Percentiles rank a stretch among this genome's conserved stretches.
Evolutionary conservation across 2,329 filamentous ascomycete species (phyloP).

Genomic region (Chlorencoelia australis): DNA sequence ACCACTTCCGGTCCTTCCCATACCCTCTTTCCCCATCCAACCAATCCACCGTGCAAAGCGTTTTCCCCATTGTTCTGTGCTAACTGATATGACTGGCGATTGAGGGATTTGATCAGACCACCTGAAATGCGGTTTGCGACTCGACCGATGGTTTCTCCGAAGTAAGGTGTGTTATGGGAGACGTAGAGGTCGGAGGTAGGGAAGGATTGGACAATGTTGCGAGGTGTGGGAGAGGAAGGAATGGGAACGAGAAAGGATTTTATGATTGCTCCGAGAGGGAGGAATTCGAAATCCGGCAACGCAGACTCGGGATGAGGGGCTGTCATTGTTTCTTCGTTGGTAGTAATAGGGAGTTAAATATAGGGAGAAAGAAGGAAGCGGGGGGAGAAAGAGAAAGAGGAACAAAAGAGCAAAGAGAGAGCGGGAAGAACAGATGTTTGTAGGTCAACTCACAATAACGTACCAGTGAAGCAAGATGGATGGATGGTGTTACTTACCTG

Average conservation of each 20-base stretch:
- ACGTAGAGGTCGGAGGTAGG: slow-evolving; percentile 65
- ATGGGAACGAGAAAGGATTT: slow-evolving; percentile 70
- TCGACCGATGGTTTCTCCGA: slow-evolving; percentile 87
- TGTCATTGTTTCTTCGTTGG: no score
- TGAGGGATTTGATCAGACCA: slow-evolving; percentile 62
- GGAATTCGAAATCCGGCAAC: slow-evolving; percentile 48
- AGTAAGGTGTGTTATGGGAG: slow-evolving; percentile 66
- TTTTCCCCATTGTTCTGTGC: slow-evolving; percentile 70
- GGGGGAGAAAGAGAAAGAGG: no score
- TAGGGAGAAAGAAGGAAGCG: no score
- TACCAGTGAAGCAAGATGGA: no score
- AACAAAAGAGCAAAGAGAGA: no score
- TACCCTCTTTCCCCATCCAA: slow-evolving; percentile 73
- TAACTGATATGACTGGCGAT: slow-evolving; percentile 60
- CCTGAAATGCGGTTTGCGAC: slow-evolving; percentile 70
- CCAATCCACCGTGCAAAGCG: slow-evolving; percentile 59
- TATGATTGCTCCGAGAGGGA: slow-evolving; percentile 70
- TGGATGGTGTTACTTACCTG: no score
- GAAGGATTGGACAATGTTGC: slow-evolving; percentile 84
- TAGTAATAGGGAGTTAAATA: no score
- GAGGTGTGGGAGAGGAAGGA: slow-evolving; percentile 26
- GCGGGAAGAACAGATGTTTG: no score
- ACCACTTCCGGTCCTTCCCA: slow-evolving; percentile 63
- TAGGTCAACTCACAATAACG: no score
- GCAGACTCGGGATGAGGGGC: no score